A percentile compares a stretch with the other conserved stretches of the same genome.
These are phyloP conservation scores for Artemisia tridentata DNA, from an alignment of 129 eudicot genomes.

Conservation along the genomic window DNA sequence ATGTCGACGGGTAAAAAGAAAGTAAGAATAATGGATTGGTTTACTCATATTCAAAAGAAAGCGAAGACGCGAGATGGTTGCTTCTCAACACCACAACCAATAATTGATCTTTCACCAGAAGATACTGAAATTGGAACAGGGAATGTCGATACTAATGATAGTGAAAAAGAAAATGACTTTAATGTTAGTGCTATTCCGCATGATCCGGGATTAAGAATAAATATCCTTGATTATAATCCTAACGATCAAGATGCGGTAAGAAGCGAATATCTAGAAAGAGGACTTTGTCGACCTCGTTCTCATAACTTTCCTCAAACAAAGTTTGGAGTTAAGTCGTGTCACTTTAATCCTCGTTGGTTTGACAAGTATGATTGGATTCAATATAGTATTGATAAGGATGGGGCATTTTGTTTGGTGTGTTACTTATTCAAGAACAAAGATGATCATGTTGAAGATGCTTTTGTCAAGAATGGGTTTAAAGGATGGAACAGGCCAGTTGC, in stretches of 20 bases:
- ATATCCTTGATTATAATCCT: background rate
- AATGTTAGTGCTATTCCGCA: background rate
- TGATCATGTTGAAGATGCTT: background rate
- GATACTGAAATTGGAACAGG: background rate
- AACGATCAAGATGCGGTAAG: background rate
- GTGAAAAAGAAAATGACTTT: background rate
- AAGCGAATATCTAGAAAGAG: background rate
- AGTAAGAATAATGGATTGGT: background rate
- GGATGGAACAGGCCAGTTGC: background rate
- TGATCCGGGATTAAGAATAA: background rate
- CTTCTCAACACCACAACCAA: background rate
- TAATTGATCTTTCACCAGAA: background rate
- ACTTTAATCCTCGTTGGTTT: background rate
- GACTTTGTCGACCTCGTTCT: slow-evolving; percentile 6
- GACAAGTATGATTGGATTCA: slow-evolving; percentile 2
- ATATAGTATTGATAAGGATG: background rate
- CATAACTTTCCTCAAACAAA: slow-evolving; percentile 5
- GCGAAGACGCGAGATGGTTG: background rate
- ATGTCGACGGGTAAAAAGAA: background rate
- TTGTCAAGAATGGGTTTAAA: background rate
- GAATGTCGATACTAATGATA: background rate
- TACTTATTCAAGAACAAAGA: background rate
- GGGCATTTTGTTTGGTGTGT: background rate
- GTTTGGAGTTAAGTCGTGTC: background rate
- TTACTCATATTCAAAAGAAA: background rate